Evolutionary conservation across 2,329 filamentous ascomycete genomes (phyloP).

Genomic region (Lecanicillium sp.): DNA sequence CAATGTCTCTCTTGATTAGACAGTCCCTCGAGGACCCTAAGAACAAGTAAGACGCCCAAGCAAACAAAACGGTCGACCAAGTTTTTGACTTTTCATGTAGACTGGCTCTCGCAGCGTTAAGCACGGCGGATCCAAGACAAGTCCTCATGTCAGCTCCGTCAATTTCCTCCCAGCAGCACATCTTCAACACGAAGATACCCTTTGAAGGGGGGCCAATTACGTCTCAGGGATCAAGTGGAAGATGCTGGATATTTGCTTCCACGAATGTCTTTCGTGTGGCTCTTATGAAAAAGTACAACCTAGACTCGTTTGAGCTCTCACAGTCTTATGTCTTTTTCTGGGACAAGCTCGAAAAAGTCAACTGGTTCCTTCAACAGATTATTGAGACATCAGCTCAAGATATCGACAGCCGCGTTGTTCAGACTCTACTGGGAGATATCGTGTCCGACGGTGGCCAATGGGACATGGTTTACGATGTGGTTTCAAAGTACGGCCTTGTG

Average conservation of each 20-base stretch:
- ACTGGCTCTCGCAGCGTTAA: conserved; percentile 67
- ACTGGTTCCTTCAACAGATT: conserved; percentile 81
- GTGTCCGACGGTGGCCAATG: conserved; percentile 80
- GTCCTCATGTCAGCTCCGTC: conserved; percentile 58
- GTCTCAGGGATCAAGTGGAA: conserved; percentile 71
- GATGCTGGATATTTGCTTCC: conserved; percentile 87
- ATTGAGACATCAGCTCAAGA: conserved; percentile 64
- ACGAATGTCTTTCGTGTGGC: conserved; percentile 91
- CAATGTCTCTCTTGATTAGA: neutral
- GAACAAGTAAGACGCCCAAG: conserved; percentile 41
- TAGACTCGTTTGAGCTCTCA: conserved; percentile 75
- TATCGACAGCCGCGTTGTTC: conserved; percentile 64
- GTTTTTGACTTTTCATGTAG: conserved; percentile 27
- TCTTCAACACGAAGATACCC: conserved; percentile 77
- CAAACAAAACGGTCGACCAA: neutral
- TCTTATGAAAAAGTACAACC: conserved; percentile 73
- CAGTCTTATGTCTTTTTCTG: conserved; percentile 87
- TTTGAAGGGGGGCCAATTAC: conserved; percentile 77
- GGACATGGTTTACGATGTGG: conserved; percentile 86
- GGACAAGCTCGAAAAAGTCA: conserved; percentile 89
- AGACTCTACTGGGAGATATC: conserved; percentile 57
- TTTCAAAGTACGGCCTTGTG: conserved; percentile 81
- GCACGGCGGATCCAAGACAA: conserved; percentile 54
- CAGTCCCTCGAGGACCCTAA: conserved; percentile 50
- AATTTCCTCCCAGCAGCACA: conserved; percentile 61